Base-by-base conservation (phyloP, 1,139 yeast genomes). In the Protomyces gravidus region DNA sequence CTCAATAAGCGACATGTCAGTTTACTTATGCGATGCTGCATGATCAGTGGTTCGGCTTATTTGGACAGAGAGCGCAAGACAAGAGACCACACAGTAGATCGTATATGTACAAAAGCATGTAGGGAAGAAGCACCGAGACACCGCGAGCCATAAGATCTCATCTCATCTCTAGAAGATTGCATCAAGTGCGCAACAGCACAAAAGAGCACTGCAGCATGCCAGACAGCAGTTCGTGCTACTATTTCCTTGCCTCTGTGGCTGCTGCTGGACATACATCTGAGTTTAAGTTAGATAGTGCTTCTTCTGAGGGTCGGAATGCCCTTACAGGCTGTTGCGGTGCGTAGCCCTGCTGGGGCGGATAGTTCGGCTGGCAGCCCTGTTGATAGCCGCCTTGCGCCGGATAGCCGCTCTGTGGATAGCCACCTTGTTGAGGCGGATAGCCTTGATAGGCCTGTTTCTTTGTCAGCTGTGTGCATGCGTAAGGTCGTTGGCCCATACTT, bases 131-230 rank as follows among this genome's bases (percentile, higher is more conserved):
- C n/a, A n/a, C n/a, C n/a, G n/a, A n/a, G n/a, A n/a, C n/a, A n/a
- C n/a, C n/a, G n/a, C n/a, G n/a, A n/a, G n/a, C n/a, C n/a, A n/a
- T n/a, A n/a, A n/a, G n/a, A n/a, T n/a, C n/a, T n/a, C n/a, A n/a
- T n/a, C n/a, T n/a, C n/a, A n/a, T n/a, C 26, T 19, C 28, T 28
- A 52, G 30, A 52, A 52, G 23, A 52, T 52, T 13, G 57, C 57
- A 23, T 52, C 57, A 11, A 52, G 45, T 7, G 57, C 57, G n/a
- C 57, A 52, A 19, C 57, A 52, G 32, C 57, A 52, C 11, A 52
- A 26, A 17, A 52, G 45, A 11, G 57, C 57, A 13, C 42, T 28
- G 25, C 49, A 45, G 30, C 57, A 52, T 15, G 57, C 57, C 7
- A 52, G 32, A 30, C 57, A 52, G 30, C 40, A 52, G 45, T 52